These are phyloP conservation scores for Penicillium sp. DNA, from an alignment of 2,329 filamentous ascomycete species.

Conservation along the genomic window DNA sequence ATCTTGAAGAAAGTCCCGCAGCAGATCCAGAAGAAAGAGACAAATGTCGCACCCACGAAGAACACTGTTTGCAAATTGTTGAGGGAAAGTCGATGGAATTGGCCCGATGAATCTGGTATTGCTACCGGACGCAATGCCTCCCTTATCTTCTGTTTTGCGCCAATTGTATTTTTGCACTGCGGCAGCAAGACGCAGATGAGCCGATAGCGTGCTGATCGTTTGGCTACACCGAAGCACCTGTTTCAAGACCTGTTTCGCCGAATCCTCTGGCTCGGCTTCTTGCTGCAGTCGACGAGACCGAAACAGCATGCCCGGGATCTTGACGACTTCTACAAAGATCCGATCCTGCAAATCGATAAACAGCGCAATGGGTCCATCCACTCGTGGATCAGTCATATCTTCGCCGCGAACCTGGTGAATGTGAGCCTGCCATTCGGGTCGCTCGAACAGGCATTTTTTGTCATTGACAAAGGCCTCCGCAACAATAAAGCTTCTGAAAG, in stretches of 20 bases:
- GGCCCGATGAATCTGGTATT: slow-evolving; percentile 21
- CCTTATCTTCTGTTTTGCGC: background rate
- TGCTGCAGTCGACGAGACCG: slow-evolving; percentile 11
- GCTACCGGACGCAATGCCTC: background rate
- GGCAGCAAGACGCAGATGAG: slow-evolving; percentile 18
- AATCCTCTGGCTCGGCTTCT: background rate
- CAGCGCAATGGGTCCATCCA: slow-evolving; percentile 20
- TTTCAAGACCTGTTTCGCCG: background rate
- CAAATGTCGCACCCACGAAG: slow-evolving; percentile 21
- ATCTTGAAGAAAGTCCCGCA: slow-evolving; percentile 15
- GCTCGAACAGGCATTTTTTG: slow-evolving; percentile 33
- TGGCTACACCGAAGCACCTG: slow-evolving; percentile 7
- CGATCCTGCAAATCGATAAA: slow-evolving; percentile 28
- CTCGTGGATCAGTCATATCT: slow-evolving; percentile 21
- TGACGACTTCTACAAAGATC: slow-evolving; percentile 26
- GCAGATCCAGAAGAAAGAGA: slow-evolving; percentile 16
- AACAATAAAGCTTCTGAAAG: slow-evolving; percentile 37
- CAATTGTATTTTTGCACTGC: slow-evolving; percentile 13
- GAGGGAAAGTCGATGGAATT: slow-evolving; percentile 23
- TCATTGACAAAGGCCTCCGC: slow-evolving; percentile 34
- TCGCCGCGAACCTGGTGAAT: slow-evolving; percentile 30
- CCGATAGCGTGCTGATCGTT: slow-evolving; percentile 3
- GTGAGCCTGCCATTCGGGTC: slow-evolving; percentile 33
- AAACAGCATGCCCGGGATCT: slow-evolving; percentile 22
- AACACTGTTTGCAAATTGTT: slow-evolving; percentile 24